Base-by-base conservation (phyloP, 179 eudicot species). In the Beta lomatogona region DNA sequence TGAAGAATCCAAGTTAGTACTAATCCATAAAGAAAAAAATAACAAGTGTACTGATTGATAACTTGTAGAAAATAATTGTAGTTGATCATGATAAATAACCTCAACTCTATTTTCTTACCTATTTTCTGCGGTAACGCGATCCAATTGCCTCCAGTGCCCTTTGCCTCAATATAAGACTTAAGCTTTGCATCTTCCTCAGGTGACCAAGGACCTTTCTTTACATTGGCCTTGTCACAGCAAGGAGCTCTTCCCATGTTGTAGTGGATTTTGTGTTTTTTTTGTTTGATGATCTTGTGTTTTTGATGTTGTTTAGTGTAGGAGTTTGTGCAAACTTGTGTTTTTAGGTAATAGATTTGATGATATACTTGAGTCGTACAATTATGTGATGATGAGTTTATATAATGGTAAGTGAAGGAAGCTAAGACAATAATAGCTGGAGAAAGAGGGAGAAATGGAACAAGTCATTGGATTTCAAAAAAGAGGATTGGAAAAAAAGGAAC, bases 151-250 rank as follows among this genome's bases (percentile, higher is more conserved):
- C 97, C 97, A 2, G 93, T 91, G 48, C 97, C 97, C 18, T 92
- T 83, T 55, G 89, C 75, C 66, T 90, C 88, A 66, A 92, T 91
- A 75, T 92, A 89, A 64, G 93, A 66, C 74, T 92, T 92, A 85
- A 92, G 97, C 41, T 79, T 89, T 6, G 90, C 83, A 75, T 92
- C 97, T 87, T 92, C 97, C 25, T 92, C 93, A 7, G 97, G 93
- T 21, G 97, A 92, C 97, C 97, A 92, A 14, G 97, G 94, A 11
- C 97, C 97, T 89, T 79, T 92, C 90, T 92, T 92, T 18, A 92
- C 97, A 18, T 86, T 93, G 80, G 94, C 92, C 66, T 93, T 93
- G 87, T 93, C 97, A 88, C 97, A 93, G 79, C 97, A 93, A 82
- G 97, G 97, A 79, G 97, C 97, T 80, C 97, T 91, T 45, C 97